Percentiles rank a stretch among this genome's conserved stretches.
Conservation (phyloP, 805 yeast genomes). For the Scheffersomyces spartinae region DNA sequence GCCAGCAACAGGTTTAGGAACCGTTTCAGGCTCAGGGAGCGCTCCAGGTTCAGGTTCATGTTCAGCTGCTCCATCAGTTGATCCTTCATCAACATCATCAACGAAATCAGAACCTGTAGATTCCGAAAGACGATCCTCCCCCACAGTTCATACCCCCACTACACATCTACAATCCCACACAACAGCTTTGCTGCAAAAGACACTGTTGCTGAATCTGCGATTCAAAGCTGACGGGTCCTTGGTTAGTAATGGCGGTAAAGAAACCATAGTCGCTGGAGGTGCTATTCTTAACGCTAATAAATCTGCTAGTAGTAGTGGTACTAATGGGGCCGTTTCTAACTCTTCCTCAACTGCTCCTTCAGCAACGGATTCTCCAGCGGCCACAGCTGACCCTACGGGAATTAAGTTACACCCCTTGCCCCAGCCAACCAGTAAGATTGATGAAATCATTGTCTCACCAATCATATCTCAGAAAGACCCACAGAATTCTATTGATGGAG, state of each 20-base stretch:
- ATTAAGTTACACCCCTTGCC: constrained; percentile 27
- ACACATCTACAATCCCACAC: constrained; percentile 1
- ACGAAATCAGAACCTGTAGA: constrained; percentile 2
- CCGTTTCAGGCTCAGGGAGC: constrained; percentile 10
- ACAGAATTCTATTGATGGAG: not conserved
- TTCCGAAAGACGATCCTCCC: constrained; percentile 3
- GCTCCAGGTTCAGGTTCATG: not conserved
- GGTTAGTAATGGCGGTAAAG: no score
- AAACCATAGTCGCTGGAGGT: constrained; percentile 36
- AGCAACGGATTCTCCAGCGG: not conserved
- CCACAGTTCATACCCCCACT: constrained; percentile 3
- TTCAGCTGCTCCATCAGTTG: no score
- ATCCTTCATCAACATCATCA: constrained; percentile 1
- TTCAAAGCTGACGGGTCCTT: no score
- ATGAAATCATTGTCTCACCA: constrained; percentile 2
- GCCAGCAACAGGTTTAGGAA: constrained; percentile 9
- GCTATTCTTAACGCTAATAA: constrained; percentile 23
- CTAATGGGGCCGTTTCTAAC: not conserved
- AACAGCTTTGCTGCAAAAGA: constrained; percentile 1
- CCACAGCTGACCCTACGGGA: constrained; percentile 9
- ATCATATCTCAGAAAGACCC: not conserved
- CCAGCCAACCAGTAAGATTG: constrained; percentile 26
- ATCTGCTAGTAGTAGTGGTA: not conserved
- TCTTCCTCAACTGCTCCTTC: not conserved
- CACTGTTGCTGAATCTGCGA: constrained; percentile 1